These are phyloP conservation scores for Penicillium turbatum DNA, from an alignment of 495 filamentous ascomycete species.

Conservation along the genomic window DNA sequence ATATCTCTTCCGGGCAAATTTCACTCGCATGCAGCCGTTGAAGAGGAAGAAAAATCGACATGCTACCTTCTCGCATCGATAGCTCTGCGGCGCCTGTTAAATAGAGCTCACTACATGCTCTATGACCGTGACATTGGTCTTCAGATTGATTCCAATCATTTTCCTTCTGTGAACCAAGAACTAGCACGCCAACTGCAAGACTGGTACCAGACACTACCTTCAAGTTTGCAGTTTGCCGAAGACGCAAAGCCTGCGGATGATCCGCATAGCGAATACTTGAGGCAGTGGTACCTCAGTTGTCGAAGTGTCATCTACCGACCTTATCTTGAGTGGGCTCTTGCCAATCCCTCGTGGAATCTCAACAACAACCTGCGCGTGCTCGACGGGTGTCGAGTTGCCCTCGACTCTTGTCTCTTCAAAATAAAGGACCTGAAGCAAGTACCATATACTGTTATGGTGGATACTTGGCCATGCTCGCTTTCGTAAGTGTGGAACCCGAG, in stretches of 20 bases:
- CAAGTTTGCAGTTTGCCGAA: constrained; percentile 2
- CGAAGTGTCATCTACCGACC: constrained; percentile 11
- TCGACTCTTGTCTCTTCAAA: constrained; percentile 7
- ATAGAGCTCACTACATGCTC: constrained; percentile 16
- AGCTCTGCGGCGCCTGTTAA: constrained; percentile 26
- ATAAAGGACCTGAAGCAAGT: constrained; percentile 4
- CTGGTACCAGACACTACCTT: constrained; percentile 9
- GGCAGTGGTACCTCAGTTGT: constrained; percentile 11
- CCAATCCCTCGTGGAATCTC: constrained; percentile 6
- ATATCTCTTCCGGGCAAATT: constrained; percentile 9
- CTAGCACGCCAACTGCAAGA: constrained; percentile 7
- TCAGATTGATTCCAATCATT: constrained; percentile 6
- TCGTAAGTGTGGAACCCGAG: constrained; percentile 2
- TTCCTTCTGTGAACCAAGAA: constrained; percentile 8
- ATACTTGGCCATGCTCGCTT: constrained; percentile 10
- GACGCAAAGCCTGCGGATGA: constrained; percentile 6
- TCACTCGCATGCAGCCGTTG: constrained; percentile 4
- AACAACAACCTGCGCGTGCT: constrained; percentile 6
- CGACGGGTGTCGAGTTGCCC: constrained; percentile 4
- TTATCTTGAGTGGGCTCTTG: constrained; percentile 9
- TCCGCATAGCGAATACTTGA: constrained; percentile 8
- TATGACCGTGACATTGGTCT: constrained; percentile 9
- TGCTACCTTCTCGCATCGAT: constrained; percentile 28
- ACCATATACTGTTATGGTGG: constrained; percentile 10
- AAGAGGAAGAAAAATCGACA: constrained; percentile 8